Base-by-base conservation (phyloP, 768 basidiomycete species). In the Trametes cubensis region DNA sequence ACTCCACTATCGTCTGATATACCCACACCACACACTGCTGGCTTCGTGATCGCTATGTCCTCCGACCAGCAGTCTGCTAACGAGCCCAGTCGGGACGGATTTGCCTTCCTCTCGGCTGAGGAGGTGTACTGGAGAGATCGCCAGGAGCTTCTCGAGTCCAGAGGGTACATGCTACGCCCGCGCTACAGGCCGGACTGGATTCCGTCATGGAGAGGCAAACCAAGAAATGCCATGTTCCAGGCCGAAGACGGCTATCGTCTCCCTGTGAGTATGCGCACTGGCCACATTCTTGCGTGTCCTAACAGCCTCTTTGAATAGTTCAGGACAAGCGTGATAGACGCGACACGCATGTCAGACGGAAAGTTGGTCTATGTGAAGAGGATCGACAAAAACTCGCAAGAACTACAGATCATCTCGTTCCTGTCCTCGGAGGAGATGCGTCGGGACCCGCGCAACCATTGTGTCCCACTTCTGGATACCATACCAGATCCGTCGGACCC, bases 181-280 rank as follows among this genome's bases (percentile, higher is more conserved):
- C 66, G 75, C 0, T 70, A 69, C 40, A 60, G 62, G 18, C 69
- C 67, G 0, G 55, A 60, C 7, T 77, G 74, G 75, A 30, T 67
- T 11, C 69, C 75, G 8, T 76, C 73, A 0, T 77, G 76, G 75
- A 56, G 39, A 13, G 55, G 53, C 28, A 57, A 30, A 40, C 50
- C 46, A n/a, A 28, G 26, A 17, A 40, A 10, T 59, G 48, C 25
- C 10, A 21, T 39, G 4, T 28, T 57, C 23, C 2, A 23, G 2
- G 46, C 55, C 2, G 64, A 67, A 52, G 55, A 57, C 18, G 28
- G 45, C 14, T 23, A 38, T 7, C 20, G 6, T 3, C 25, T 57
- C 5, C 45, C 45, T 4, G 55, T 57, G 17, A 1, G 54, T n/a
- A 10, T 14, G 14, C 13, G 48, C 23, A 49, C 2, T 26, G 3